Conservation (phyloP, 331 rosid genomes). For the Pyracantha coccinea region DNA sequence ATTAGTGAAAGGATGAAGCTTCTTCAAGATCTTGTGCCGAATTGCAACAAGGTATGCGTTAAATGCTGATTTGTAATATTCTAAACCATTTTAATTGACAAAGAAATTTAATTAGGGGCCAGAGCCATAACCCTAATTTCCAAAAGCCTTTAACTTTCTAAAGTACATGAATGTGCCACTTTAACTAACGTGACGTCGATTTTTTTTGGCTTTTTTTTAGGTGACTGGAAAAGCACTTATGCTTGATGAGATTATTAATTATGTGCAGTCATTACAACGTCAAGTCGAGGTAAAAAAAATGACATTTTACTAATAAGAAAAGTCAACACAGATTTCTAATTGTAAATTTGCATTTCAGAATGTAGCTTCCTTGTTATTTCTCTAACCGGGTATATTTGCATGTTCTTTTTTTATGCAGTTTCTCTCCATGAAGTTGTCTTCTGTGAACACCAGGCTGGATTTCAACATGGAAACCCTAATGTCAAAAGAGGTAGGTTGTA, state of each 20-base stretch:
- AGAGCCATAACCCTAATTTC: no score
- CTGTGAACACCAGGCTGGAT: slow-evolving; percentile 85
- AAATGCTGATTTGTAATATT: not conserved
- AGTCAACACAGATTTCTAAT: not conserved
- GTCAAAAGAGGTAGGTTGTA: slow-evolving; percentile 65
- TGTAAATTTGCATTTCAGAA: no score
- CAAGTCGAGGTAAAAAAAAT: slow-evolving; percentile 75
- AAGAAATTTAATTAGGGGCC: no score
- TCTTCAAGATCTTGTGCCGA: slow-evolving; percentile 96
- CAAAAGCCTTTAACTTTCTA: not conserved
- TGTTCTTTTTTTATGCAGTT: slow-evolving; percentile 38
- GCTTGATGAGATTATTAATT: slow-evolving; percentile 97
- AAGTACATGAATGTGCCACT: not conserved
- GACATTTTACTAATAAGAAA: not conserved
- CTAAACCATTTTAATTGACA: no score
- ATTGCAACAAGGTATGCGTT: slow-evolving; percentile 75
- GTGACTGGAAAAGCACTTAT: slow-evolving; percentile 96
- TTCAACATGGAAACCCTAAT: slow-evolving; percentile 54
- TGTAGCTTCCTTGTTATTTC: not conserved
- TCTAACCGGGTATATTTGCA: slow-evolving; percentile 13
- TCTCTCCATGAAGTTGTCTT: slow-evolving; percentile 92
- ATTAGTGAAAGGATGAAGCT: slow-evolving; percentile 96
- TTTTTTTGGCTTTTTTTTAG: slow-evolving; percentile 25
- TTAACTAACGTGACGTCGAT: slow-evolving; percentile 16
- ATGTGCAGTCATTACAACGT: slow-evolving; percentile 93